These are phyloP conservation scores for Heterobasidion annosum DNA, from an alignment of 1,284 basidiomycete species.

Conservation along the genomic window DNA sequence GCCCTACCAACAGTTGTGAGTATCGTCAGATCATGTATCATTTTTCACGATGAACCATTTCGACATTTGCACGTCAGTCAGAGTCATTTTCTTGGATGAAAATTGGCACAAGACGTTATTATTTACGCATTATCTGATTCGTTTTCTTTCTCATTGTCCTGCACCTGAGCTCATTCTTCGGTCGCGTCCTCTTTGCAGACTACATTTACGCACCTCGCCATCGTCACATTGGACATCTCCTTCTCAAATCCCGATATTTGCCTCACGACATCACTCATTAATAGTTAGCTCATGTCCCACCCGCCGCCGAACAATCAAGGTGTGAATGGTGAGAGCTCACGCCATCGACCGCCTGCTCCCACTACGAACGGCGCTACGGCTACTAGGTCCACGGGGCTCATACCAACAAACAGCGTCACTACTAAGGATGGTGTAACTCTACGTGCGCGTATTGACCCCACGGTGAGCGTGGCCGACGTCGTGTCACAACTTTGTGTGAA, in stretches of 20 bases:
- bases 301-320: background rate
- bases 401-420: conserved; percentile 75
- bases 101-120: conserved; percentile 27
- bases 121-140: conserved; percentile 24
- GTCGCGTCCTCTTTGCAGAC: too few relatives aligned
- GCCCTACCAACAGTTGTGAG: background rate
- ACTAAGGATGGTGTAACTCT: conserved; percentile 67
- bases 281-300: conserved; percentile 2
- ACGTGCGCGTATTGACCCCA: conserved; percentile 73
- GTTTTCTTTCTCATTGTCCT: background rate
- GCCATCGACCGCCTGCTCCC: conserved; percentile 1
- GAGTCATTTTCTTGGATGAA: conserved; percentile 17
- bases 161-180: conserved; percentile 2
- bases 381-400: conserved; percentile 33
- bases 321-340: background rate
- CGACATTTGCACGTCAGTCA: conserved; percentile 49
- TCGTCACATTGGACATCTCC: too few relatives aligned
- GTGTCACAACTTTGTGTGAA: conserved; percentile 71
- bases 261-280: background rate
- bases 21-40: background rate
- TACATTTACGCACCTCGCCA: too few relatives aligned
- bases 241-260: too few relatives aligned
- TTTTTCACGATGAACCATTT: conserved; percentile 12
- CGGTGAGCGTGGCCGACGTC: conserved; percentile 72
- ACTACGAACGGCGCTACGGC: conserved; percentile 29